Conservation (phyloP, 176 grass and related monocot species). For the Pharus latifolius region DNA sequence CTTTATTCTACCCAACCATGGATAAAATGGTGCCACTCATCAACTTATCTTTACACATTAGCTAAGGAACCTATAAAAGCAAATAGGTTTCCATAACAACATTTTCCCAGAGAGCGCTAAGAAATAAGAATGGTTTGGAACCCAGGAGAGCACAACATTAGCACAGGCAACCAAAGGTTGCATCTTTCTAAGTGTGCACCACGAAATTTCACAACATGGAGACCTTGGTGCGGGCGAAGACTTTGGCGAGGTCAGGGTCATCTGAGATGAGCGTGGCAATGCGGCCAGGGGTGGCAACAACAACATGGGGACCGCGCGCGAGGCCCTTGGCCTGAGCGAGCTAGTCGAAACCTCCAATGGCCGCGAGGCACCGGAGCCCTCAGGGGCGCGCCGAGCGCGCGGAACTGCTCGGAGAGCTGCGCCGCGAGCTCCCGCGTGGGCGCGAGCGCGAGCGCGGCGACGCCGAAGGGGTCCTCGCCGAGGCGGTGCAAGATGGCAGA, state of each 20-base stretch:
- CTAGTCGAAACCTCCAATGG: constrained; percentile 74
- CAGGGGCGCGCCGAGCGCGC: constrained; percentile 65
- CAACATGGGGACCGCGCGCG: constrained; percentile 56
- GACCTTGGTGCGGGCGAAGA: constrained; percentile 75
- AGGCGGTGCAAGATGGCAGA: constrained; percentile 76
- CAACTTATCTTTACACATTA: too few relatives aligned
- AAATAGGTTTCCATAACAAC: too few relatives aligned
- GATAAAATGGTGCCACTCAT: too few relatives aligned
- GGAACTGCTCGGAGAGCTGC: constrained; percentile 90
- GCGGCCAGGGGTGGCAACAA: constrained; percentile 81
- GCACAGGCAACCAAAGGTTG: neutral
- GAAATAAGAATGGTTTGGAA: too few relatives aligned
- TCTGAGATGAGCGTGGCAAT: constrained; percentile 62
- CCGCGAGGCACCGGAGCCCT: constrained; percentile 63
- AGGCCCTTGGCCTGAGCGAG: constrained; percentile 70
- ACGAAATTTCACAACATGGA: neutral
- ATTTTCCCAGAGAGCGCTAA: too few relatives aligned
- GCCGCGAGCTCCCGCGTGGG: constrained; percentile 77
- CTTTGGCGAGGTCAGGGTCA: constrained; percentile 67
- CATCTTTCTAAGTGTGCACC: too few relatives aligned
- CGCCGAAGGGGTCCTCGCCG: constrained; percentile 62
- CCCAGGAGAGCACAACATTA: too few relatives aligned
- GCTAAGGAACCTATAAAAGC: neutral
- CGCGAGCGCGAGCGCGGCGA: constrained; percentile 67
- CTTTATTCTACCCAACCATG: too few relatives aligned